These are phyloP conservation scores for Cutaneotrichosporon dermatis DNA, from an alignment of 1,284 basidiomycete genomes.

Conservation along the genomic window DNA sequence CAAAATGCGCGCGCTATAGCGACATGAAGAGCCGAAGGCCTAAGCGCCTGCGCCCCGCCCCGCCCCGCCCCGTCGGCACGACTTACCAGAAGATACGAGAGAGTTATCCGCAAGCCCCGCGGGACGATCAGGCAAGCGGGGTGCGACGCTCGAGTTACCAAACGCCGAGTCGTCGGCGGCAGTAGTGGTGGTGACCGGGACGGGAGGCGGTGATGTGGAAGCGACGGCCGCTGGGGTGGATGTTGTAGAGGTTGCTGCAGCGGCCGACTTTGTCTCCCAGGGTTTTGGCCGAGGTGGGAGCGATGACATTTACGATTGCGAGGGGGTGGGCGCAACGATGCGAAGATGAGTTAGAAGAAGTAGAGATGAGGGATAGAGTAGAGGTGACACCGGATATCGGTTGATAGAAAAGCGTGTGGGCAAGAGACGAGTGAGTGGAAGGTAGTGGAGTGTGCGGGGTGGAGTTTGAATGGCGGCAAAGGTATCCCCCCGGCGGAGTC, in stretches of 20 bases:
- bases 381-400: constrained; percentile 1
- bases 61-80: background rate
- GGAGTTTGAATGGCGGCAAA: background rate
- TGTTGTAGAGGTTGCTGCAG: constrained; percentile 15
- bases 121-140: constrained; percentile 39
- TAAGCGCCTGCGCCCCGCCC: too few species aligned
- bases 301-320: constrained; percentile 27
- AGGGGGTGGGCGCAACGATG: too few species aligned
- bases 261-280: constrained; percentile 34
- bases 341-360: background rate
- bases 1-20: background rate
- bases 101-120: constrained; percentile 24
- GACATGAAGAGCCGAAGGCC: too few species aligned
- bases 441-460: background rate
- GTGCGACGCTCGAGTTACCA: constrained; percentile 27
- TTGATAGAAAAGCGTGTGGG: background rate
- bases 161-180: constrained; percentile 25
- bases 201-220: constrained; percentile 24
- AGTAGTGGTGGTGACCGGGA: constrained; percentile 18
- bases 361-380: background rate
- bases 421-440: background rate
- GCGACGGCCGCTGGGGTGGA: constrained; percentile 4
- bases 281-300: constrained; percentile 42
- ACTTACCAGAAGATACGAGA: constrained; percentile 9
- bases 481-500: background rate